Base-by-base conservation (phyloP, 1,284 basidiomycete species). In the Neonothopanus nambi region DNA sequence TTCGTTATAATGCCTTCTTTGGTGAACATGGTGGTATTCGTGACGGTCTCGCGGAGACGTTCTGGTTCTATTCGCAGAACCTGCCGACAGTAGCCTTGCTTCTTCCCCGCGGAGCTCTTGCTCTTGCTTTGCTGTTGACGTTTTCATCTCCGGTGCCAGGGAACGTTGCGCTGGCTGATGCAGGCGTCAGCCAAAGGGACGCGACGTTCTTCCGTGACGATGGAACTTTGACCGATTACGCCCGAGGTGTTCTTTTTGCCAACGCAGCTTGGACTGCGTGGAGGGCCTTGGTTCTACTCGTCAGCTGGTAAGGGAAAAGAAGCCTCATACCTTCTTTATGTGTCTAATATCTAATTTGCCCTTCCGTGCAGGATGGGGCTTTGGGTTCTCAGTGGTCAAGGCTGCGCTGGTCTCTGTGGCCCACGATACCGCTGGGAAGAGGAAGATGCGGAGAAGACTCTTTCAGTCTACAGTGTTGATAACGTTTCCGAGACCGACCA, bases 371-470 rank as follows among this genome's bases (percentile, higher is more conserved):
- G 85, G 78, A 64, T 87, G 39, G 85, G 85, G 36, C 75, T 94
- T 17, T 93, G 89, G 88, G 66, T 87, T 55, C 67, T 87, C 57
- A 87, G 84, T 51, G 87, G 86, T 45, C 80, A 90, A 57, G 80
- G 79, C 57, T 90, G 86, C 54, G 89, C 80, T 47, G 89, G 90
- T 21, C 66, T 91, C n/a, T 91, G 88, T 66, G 90, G 90, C 46
- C 90, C 90, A 9, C 81, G 88, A 20, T 82, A 84, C 63, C 77
- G 86, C 57, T 91, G 89, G 90, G 89, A 91, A 65, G 89, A 91
- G 69, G 81, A 85, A 54, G 83, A 84, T 36, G 75, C 75, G 18
- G 85, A 86, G 63, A 87, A 84, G 72, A 74, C 72, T 11, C 43
- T 43, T 17, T 79, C 79, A 5, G 62, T 76, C 15, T 78, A 79